Evolutionary conservation across 2,329 filamentous ascomycete species (phyloP).

Genomic region (Metarhizium anisopliae): DNA sequence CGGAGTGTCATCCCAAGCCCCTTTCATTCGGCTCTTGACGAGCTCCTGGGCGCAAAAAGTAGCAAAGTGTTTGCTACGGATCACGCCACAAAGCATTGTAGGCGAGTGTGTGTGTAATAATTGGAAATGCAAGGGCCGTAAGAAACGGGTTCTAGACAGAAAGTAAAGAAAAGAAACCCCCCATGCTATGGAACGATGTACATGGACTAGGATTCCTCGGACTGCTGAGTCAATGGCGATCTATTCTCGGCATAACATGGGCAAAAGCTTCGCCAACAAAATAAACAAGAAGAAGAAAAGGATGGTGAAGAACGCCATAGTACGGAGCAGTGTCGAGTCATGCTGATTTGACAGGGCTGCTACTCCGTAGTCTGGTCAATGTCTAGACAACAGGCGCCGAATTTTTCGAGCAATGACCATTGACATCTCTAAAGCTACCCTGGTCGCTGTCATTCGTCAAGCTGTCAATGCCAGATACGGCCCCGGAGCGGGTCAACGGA

Average conservation of each 20-base stretch:
- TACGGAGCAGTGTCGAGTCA: background rate
- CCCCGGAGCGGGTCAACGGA: background rate
- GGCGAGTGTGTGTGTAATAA: background rate
- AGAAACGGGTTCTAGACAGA: background rate
- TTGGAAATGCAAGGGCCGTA: background rate
- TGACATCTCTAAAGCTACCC: background rate
- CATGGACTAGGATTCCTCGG: background rate
- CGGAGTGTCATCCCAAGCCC: constrained; percentile 1
- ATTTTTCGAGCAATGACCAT: too few relatives aligned
- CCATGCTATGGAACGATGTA: background rate
- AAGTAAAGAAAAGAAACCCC: background rate
- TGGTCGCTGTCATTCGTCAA: background rate
- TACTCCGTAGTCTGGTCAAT: background rate
- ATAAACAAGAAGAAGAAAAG: too few relatives aligned
- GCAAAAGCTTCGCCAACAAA: background rate
- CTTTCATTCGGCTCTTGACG: background rate
- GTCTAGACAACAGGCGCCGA: background rate
- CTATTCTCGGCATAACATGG: background rate
- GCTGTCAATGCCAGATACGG: background rate
- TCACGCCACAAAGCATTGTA: background rate
- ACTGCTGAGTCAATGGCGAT: background rate
- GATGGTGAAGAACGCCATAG: background rate
- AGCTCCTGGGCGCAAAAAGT: background rate
- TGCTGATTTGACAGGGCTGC: background rate
- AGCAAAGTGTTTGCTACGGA: background rate